A percentile compares a stretch with the other conserved stretches of the same genome.
Conservation (phyloP, 2,329 filamentous ascomycete species). For the Ascochyta viciae-villosae region DNA sequence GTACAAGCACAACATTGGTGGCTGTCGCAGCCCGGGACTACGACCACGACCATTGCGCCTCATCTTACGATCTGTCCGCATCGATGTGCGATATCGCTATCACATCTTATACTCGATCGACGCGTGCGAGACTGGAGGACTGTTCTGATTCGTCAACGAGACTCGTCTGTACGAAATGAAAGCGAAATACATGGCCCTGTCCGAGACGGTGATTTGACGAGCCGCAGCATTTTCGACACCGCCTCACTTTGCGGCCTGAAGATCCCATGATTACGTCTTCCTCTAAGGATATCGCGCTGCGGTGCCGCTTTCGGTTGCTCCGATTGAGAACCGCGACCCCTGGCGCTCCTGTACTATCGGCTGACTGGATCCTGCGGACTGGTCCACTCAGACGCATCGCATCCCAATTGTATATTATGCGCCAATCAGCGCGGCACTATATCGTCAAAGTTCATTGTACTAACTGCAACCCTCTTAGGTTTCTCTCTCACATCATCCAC, state of each 20-base stretch:
- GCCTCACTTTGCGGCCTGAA: constrained; percentile 29
- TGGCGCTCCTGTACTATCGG: constrained; percentile 19
- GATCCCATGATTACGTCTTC: neutral
- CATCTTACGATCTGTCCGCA: constrained; percentile 31
- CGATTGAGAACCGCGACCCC: neutral
- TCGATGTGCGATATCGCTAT: constrained; percentile 36
- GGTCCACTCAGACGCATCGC: constrained; percentile 23
- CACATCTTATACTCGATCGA: neutral
- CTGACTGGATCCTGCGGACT: constrained; percentile 33
- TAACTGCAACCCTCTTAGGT: constrained; percentile 47
- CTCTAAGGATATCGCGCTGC: neutral
- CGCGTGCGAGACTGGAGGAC: neutral
- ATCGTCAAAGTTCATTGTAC: constrained; percentile 28
- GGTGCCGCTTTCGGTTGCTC: constrained; percentile 1
- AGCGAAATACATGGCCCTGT: neutral
- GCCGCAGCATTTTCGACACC: neutral
- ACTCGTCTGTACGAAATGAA: neutral
- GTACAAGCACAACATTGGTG: constrained; percentile 36
- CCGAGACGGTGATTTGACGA: neutral
- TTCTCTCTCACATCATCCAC: constrained; percentile 55
- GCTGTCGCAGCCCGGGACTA: constrained; percentile 25
- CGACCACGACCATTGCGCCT: constrained; percentile 34
- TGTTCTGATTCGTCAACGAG: neutral
- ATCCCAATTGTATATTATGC: constrained; percentile 26
- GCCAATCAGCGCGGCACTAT: constrained; percentile 30